Percentiles rank a stretch among this genome's conserved stretches.
These are phyloP conservation scores for Sedum album DNA, from an alignment of 164 flowering plant genomes.

Conservation along the genomic window DNA sequence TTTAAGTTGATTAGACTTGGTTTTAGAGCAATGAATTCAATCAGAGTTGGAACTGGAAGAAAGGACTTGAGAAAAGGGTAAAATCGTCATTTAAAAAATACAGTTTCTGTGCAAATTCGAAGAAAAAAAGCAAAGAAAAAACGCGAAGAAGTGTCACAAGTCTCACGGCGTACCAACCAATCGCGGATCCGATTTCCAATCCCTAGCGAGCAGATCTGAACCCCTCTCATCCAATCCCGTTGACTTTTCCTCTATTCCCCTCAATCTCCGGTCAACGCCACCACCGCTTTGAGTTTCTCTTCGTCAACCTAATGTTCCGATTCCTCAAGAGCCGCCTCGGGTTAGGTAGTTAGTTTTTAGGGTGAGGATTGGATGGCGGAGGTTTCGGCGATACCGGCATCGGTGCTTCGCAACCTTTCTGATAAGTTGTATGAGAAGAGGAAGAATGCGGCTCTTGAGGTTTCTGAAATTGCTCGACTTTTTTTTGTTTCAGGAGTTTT, in stretches of 20 bases:
- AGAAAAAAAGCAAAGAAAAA: not conserved
- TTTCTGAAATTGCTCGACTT: conserved; percentile 7
- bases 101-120: too few relatives aligned
- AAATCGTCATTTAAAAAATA: too few relatives aligned
- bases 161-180: conserved; percentile 1
- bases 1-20: too few relatives aligned
- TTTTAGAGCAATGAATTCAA: too few relatives aligned
- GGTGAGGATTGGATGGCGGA: conserved; percentile 57
- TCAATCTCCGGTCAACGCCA: too few relatives aligned
- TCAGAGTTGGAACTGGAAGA: too few relatives aligned
- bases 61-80: too few relatives aligned
- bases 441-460: conserved; percentile 97
- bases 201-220: too few relatives aligned
- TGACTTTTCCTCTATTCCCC: too few relatives aligned
- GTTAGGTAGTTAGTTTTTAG: not conserved
- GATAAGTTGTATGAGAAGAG: conserved; percentile 97
- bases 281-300: too few relatives aligned
- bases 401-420: conserved; percentile 72
- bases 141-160: not conserved
- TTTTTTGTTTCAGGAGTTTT: not conserved
- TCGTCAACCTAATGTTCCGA: not conserved
- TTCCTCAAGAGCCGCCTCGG: not conserved
- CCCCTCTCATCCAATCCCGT: not conserved
- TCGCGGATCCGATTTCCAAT: not conserved
- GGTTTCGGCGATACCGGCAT: conserved; percentile 53